phyloP scores from a whole-genome alignment of 2,329 filamentous ascomycete species.

The Trichoderma sp. region DNA sequence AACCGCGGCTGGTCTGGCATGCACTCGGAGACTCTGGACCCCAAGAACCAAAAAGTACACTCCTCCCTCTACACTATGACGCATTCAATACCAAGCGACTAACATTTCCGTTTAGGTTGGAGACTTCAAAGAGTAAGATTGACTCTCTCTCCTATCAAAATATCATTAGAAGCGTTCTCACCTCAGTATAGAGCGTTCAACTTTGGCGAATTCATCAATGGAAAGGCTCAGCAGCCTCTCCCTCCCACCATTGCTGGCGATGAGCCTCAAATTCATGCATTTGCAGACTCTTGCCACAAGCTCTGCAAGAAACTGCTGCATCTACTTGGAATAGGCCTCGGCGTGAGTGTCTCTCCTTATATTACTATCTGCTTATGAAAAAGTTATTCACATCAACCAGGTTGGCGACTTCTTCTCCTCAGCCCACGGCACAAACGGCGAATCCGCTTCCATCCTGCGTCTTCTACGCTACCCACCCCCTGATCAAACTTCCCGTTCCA shows the following conservation, averaged over 20 bases:
- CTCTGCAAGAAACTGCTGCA: slow-evolving; percentile 74
- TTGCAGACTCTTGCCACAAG: slow-evolving; percentile 70
- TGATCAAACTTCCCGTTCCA: slow-evolving; percentile 48
- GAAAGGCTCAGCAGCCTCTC: slow-evolving; percentile 76
- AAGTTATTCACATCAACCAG: slow-evolving; percentile 32
- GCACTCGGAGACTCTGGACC: slow-evolving; percentile 87
- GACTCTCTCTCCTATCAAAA: not conserved
- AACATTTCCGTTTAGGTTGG: slow-evolving; percentile 57
- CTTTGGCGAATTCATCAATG: slow-evolving; percentile 74
- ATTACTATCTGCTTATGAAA: not conserved
- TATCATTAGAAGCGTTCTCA: slow-evolving; percentile 9
- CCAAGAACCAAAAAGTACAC: slow-evolving; percentile 73
- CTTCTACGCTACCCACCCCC: slow-evolving; percentile 73
- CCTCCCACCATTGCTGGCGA: slow-evolving; percentile 65
- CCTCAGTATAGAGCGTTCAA: slow-evolving; percentile 75
- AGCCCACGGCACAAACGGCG: slow-evolving; percentile 52
- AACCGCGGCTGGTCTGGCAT: slow-evolving; percentile 90
- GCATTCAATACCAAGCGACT: too few relatives aligned
- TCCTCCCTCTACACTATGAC: not conserved
- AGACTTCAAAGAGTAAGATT: slow-evolving; percentile 81
- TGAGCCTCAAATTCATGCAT: slow-evolving; percentile 65
- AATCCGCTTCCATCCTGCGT: slow-evolving; percentile 65
- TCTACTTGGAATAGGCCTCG: slow-evolving; percentile 78
- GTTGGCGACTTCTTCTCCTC: slow-evolving; percentile 59
- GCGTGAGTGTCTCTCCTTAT: slow-evolving; percentile 48